These are phyloP conservation scores for Xylariaceae sp. DNA, from an alignment of 2,329 filamentous ascomycete genomes.

Conservation along the genomic window DNA sequence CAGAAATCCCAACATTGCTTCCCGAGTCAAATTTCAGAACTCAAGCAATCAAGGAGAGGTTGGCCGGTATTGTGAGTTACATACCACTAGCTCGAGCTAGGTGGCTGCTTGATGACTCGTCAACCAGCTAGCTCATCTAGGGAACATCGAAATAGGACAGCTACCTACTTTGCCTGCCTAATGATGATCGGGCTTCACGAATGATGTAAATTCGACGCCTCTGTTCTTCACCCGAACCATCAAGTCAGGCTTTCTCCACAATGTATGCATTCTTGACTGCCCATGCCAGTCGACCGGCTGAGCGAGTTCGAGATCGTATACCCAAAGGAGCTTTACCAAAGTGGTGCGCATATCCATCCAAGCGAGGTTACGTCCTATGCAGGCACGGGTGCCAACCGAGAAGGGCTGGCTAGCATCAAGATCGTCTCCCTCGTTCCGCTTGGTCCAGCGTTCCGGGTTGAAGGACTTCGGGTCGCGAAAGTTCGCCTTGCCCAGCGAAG, in stretches of 20 bases:
- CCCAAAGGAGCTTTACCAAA: slow-evolving; percentile 2
- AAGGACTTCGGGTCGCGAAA: slow-evolving; percentile 21
- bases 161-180: too few relatives aligned
- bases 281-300: slow-evolving; percentile 3
- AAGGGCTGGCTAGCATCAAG: slow-evolving; percentile 22
- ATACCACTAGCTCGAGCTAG: too few relatives aligned
- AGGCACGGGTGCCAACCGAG: slow-evolving; percentile 21
- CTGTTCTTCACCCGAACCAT: slow-evolving; percentile 4
- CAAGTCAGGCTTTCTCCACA: slow-evolving; percentile 9
- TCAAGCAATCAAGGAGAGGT: too few relatives aligned
- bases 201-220: too few relatives aligned
- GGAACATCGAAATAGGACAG: too few relatives aligned
- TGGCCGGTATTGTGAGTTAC: too few relatives aligned
- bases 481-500: not conserved
- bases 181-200: too few relatives aligned
- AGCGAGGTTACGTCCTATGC: slow-evolving; percentile 20
- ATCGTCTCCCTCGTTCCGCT: slow-evolving; percentile 2
- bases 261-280: not conserved
- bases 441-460: slow-evolving; percentile 24
- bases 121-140: too few relatives aligned
- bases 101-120: too few relatives aligned
- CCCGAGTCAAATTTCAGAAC: too few relatives aligned
- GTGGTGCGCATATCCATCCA: slow-evolving; percentile 6
- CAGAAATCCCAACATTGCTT: too few relatives aligned
- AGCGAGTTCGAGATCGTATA: slow-evolving; percentile 8